Percentiles rank a stretch among this genome's conserved stretches.
phyloP scores from a whole-genome alignment of 495 filamentous ascomycete species.

The Pseudoneurospora amorphoporcata region DNA sequence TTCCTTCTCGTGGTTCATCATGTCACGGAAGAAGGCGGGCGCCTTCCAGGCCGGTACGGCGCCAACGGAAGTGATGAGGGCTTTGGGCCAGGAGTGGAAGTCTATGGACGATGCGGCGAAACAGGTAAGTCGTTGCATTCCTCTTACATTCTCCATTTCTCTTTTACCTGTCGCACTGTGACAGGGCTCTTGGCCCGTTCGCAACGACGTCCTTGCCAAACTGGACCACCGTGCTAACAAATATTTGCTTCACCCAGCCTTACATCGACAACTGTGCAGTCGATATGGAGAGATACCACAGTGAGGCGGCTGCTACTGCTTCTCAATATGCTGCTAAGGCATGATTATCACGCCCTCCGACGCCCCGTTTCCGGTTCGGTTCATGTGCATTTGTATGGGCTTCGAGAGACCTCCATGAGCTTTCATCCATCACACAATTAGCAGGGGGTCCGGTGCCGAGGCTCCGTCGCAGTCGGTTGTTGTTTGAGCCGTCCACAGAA shows the following conservation, averaged over 20 bases:
- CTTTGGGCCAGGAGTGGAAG: constrained; percentile 45
- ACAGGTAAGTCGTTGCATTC: constrained; percentile 20
- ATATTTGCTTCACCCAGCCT: constrained; percentile 9
- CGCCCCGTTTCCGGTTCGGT: not conserved
- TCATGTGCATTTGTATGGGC: not conserved
- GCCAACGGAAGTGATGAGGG: constrained; percentile 17
- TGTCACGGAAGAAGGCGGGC: constrained; percentile 34
- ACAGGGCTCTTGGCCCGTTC: not conserved
- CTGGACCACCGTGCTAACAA: constrained; percentile 8
- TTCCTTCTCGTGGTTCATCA: constrained; percentile 36
- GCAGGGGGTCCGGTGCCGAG: not conserved
- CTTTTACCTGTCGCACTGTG: not conserved
- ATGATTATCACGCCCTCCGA: not conserved
- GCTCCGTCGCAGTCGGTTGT: not conserved
- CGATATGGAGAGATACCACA: constrained; percentile 10
- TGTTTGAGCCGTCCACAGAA: not conserved
- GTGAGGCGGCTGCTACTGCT: constrained; percentile 7
- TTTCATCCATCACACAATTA: not conserved
- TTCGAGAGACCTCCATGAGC: not conserved
- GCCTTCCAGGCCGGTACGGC: constrained; percentile 33
- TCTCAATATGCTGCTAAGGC: not conserved
- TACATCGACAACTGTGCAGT: constrained; percentile 14
- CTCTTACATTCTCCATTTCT: not conserved
- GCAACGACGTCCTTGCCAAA: not conserved
- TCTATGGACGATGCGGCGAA: constrained; percentile 40